Evolutionary conservation across 176 grass and related monocot species (phyloP), one percentile per base, ranked within the genome.

Genomic region (Carex pumila): DNA sequence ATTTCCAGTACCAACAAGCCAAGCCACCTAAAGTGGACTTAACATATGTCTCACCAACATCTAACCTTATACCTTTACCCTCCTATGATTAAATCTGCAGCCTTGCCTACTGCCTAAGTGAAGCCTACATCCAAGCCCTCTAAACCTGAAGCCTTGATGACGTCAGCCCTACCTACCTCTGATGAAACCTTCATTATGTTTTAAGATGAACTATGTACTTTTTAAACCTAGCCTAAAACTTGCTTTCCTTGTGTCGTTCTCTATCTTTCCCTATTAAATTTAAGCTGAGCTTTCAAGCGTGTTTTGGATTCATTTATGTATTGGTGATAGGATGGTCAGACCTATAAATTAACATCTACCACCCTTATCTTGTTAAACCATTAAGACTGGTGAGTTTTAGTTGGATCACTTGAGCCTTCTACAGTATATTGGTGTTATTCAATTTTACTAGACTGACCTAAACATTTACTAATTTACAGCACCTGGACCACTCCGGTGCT

Each of bases 81-180:
- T 66, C 81, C 34, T 83, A 63, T 66, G 61, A 83, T 54, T 47
- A 69, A 68, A 83, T 66, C 62, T 66, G 81, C 81, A 63, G 81
- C 61, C 64, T 47, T 60, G 54, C 30, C 58, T 56, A 80, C 57
- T 45, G 63, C 61, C 62, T 65, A 65, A 50, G 45, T 34, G 81
- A 83, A 83, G 81, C 81, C 81, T 83, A 81, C 79, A 81, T 81
- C 81, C 81, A 68, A 83, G 81, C 63, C 81, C 81, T 83, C 81
- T 83, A 53, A 83, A 83, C 61, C 81, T 83, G 81, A 83, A 66
- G 81, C 41, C 71, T 62, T 83, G 81, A 83, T 54, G 81, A 54
- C 3, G 81, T 55, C 81, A 69, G 81, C 62, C 80, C 61, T 55
- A 69, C 61, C 36, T 83, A 83, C 45, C 45, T 83, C 15, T 68